A percentile compares a stretch with the other conserved stretches of the same genome.
Evolutionary conservation across 2,329 filamentous ascomycete genomes (phyloP).

Genomic region (Hymenoscyphus occultus): DNA sequence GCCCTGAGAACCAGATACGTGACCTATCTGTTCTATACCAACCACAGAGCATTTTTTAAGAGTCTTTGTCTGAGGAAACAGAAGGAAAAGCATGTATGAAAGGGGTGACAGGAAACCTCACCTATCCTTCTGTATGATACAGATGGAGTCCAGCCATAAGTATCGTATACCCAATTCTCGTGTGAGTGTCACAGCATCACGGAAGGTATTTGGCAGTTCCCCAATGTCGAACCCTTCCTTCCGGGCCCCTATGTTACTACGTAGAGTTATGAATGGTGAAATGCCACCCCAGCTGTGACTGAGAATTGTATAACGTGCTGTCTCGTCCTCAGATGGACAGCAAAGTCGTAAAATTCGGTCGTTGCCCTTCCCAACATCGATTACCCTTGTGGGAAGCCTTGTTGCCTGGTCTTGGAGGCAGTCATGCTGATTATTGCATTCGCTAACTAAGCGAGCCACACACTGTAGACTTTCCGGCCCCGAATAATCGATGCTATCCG

Average conservation of each 20-base stretch:
- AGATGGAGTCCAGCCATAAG: slow-evolving; percentile 15
- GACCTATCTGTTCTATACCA: too few relatives aligned
- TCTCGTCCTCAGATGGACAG: not conserved
- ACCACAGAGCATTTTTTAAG: too few relatives aligned
- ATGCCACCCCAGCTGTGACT: slow-evolving; percentile 13
- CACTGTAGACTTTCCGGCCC: not conserved
- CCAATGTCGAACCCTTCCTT: not conserved
- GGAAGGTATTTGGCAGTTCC: slow-evolving; percentile 12
- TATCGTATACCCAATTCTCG: slow-evolving; percentile 10
- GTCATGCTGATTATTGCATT: not conserved
- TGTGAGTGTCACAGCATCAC: slow-evolving; percentile 9
- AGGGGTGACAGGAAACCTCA: not conserved
- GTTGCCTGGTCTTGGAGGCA: not conserved
- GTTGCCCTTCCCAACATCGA: not conserved
- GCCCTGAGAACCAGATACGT: too few relatives aligned
- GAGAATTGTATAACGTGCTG: slow-evolving; percentile 9
- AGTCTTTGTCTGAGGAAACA: not conserved
- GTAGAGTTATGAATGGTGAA: not conserved
- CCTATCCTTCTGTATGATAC: slow-evolving; percentile 16
- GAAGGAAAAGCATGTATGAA: not conserved
- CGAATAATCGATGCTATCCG: not conserved
- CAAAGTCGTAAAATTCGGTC: not conserved
- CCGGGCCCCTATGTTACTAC: not conserved
- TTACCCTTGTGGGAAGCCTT: not conserved
- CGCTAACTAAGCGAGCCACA: not conserved